Evolutionary conservation across 805 yeast species (phyloP), one percentile per base, ranked within the genome.

Genomic region (Ogataea zsoltii): DNA sequence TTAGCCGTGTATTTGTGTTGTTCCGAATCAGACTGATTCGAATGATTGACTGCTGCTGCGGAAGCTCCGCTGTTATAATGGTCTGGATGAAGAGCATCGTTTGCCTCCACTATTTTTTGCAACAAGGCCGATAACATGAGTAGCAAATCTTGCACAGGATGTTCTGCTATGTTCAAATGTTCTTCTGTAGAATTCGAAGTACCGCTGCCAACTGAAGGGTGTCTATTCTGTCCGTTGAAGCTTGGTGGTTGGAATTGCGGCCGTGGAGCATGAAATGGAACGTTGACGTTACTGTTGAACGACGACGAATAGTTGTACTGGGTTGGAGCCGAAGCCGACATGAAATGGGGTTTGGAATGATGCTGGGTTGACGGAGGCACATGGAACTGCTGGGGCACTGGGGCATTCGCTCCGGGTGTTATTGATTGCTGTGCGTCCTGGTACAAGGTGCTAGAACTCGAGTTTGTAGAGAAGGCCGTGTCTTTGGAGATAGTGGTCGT

Each of bases 91-190:
- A 88, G 69, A 41, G 81, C 74, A 65, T 92, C 99, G 67, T 92
- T 94, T 11, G 96, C 90, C 58, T 87, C 92, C 31, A 92, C 85
- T 38, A 94, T 90, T 62, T 87, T 88, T 53, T 89, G 89, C 43
- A 92, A 70, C 42, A 92, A 71, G 7, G 95, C 84, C 16, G 96
- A 80, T 41, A 92, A 74, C 97, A 94, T 92, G 36, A 82, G 65
- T 35, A 94, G 73, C 21, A 94, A 74, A 51, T 87, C 92, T 47
- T 83, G 80, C 1, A 88, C 89, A 1, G 96, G 91, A 60, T 82
- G 88, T 34, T 83, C 85, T 10, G 89, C 90, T 38, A 92, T 87
- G 60, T 89, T 85, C 50, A 84, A 68, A 55, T 80, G 86, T 32
- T 76, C 83, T 14, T 56, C 59, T 2, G 48, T 19, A 23, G 38